Evolutionary conservation across 441 rosid species (phyloP).

Genomic region (Arabidopsis hybrid): DNA sequence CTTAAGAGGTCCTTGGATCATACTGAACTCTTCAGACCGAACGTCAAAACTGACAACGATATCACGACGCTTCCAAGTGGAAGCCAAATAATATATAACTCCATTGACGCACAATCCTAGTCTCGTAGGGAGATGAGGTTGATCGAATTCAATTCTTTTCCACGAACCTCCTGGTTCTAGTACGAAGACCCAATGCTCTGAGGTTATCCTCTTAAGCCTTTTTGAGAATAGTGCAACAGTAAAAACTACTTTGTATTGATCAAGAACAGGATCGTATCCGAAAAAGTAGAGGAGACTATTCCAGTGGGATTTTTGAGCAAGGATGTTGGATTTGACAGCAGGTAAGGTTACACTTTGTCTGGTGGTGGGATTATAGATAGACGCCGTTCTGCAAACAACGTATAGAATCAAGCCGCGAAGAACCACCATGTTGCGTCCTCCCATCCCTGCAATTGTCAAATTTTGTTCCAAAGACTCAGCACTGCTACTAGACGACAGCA

Average conservation of each 20-base stretch:
- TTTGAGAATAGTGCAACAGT: neutral
- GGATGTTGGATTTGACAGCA: neutral
- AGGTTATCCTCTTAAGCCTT: neutral
- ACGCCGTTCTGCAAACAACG: neutral
- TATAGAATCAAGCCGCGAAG: conserved; percentile 18
- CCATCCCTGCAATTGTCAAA: neutral
- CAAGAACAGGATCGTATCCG: conserved; percentile 21
- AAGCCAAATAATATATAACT: neutral
- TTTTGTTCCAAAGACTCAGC: neutral
- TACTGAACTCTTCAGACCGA: neutral
- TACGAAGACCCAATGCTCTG: conserved; percentile 14
- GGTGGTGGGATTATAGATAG: conserved; percentile 22
- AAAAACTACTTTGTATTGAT: conserved; percentile 23
- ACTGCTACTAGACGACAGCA: neutral
- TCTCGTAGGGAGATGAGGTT: neutral
- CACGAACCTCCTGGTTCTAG: neutral
- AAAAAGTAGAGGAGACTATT: neutral
- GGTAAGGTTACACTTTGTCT: conserved; percentile 2
- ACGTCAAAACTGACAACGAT: neutral
- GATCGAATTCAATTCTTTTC: conserved; percentile 10
- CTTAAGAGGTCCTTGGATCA: neutral
- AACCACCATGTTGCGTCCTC: neutral
- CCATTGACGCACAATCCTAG: neutral
- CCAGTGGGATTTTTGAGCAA: neutral
- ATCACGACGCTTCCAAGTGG: too few species aligned